A percentile compares a stretch with the other conserved stretches of the same genome.
These are phyloP conservation scores for Penicillium psychrofluorescens DNA, from an alignment of 495 filamentous ascomycete genomes.

Conservation along the genomic window DNA sequence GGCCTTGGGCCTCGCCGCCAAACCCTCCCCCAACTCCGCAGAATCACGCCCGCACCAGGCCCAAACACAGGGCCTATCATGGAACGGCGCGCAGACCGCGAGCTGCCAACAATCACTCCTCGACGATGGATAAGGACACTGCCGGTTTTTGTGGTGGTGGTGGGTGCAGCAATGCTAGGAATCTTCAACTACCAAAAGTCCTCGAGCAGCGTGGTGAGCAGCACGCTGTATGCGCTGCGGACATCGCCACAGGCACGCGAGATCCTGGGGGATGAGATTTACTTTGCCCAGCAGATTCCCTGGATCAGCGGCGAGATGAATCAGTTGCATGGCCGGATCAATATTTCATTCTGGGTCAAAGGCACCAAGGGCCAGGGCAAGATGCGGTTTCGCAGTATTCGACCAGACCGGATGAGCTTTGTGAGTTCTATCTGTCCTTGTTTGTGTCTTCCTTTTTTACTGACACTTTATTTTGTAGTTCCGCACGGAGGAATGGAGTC, in stretches of 20 bases:
- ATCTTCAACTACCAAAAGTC: conserved; percentile 99
- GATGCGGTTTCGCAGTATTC: conserved; percentile 74
- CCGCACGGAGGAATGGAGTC: conserved; percentile 70
- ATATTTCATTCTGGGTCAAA: conserved; percentile 83
- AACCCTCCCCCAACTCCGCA: conserved; percentile 26
- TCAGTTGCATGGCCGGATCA: conserved; percentile 83
- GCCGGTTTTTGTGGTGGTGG: conserved; percentile 50
- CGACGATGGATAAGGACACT: conserved; percentile 45
- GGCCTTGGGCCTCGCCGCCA: neutral
- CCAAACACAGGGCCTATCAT: conserved; percentile 61
- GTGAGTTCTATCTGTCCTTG: conserved; percentile 40
- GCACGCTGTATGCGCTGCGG: conserved; percentile 84
- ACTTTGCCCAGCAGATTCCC: conserved; percentile 79
- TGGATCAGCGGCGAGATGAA: conserved; percentile 94
- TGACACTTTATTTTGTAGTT: conserved; percentile 36
- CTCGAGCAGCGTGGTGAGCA: conserved; percentile 71
- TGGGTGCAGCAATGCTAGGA: conserved; percentile 60
- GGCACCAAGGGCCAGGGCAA: conserved; percentile 64
- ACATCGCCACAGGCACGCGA: conserved; percentile 67
- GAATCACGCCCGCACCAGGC: conserved; percentile 39
- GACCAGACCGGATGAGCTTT: conserved; percentile 64
- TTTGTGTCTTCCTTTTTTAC: neutral
- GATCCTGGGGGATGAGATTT: conserved; percentile 83
- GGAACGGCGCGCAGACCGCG: conserved; percentile 73
- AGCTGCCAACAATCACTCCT: conserved; percentile 49